Base-by-base conservation (phyloP, 164 flowering plant species). In the Protea cynaroides region DNA sequence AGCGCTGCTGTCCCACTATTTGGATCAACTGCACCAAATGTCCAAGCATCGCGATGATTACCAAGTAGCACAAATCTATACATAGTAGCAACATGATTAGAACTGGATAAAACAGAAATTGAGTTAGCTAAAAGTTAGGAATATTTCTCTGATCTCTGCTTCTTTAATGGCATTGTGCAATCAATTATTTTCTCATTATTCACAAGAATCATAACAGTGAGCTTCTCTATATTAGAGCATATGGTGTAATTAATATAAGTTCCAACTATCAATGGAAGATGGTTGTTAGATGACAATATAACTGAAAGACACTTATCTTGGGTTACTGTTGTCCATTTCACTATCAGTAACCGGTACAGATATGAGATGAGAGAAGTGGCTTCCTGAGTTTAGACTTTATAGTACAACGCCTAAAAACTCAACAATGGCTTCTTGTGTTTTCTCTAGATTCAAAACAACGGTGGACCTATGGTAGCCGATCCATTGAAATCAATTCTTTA, bases 11-110 rank as follows among this genome's bases (percentile, higher is more conserved):
- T 88, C 29, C 92, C 92, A 67, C 95, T 88, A 72, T 84, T 88
- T 53, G 95, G 95, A 83, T 88, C 95, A 49, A 78, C 92, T 6
- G 95, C 95, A 19, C 92, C 92, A 71, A 83, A 86, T 25, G 90
- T 84, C 90, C 92, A 86, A 19, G 96, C 92, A 76, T 88, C 92
- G 29, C 90, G 79, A 71, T 88, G 96, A 65, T 88, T 88, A n/a
- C 92, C 92, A 29, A 88, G 76, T 57, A 88, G 65, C 24, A 88
- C 83, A 77, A 67, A 86, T 69, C 91, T 88, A 68, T 46, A 66
- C 55, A 65, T 43, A 25, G 23, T 57, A 17, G 46, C 25, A 56
- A 23, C 1, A 49, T 15, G n/a, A 49, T 7, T 23, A 25, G 25
- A 29, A 3, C 14, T 52, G 10, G 19, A 4, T 52, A 52, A 14